Evolutionary conservation across 805 yeast genomes (phyloP).

Genomic region (Geotrichum ghanense): DNA sequence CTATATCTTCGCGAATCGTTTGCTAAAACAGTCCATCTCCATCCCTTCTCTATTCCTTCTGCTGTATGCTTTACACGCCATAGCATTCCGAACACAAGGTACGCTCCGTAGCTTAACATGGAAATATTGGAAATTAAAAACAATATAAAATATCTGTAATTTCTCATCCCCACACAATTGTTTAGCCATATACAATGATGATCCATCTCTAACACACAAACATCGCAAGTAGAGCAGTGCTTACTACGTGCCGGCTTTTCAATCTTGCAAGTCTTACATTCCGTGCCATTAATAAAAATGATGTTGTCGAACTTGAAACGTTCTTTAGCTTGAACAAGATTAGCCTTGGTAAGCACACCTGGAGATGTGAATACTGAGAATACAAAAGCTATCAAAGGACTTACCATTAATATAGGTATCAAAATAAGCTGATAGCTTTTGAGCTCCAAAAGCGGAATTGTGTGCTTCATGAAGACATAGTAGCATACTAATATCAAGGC

Average conservation of each 20-base stretch:
- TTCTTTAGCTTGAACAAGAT: constrained; percentile 16
- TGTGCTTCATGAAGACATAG: constrained; percentile 11
- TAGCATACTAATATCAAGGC: constrained; percentile 10
- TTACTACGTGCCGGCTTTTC: constrained; percentile 49
- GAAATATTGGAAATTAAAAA: constrained; percentile 41
- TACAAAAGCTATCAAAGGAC: constrained; percentile 18
- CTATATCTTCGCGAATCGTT: neutral
- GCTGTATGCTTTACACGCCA: neutral
- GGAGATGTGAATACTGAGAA: constrained; percentile 28
- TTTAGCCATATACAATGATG: constrained; percentile 58
- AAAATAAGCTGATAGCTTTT: constrained; percentile 4
- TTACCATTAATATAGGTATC: constrained; percentile 12
- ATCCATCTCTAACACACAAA: constrained; percentile 39
- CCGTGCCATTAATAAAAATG: constrained; percentile 37
- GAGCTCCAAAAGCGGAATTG: constrained; percentile 5
- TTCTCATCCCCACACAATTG: constrained; percentile 49
- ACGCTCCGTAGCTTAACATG: constrained; percentile 35
- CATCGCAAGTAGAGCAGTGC: constrained; percentile 43
- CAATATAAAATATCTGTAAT: constrained; percentile 47
- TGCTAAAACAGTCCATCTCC: neutral
- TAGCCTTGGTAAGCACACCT: constrained; percentile 23
- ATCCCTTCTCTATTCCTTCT: neutral
- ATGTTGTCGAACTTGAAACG: constrained; percentile 36
- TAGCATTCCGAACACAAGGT: constrained; percentile 10
- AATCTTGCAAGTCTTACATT: constrained; percentile 38